phyloP scores from a whole-genome alignment of 2,329 filamentous ascomycete species.

The Lecanicillium sp. region DNA sequence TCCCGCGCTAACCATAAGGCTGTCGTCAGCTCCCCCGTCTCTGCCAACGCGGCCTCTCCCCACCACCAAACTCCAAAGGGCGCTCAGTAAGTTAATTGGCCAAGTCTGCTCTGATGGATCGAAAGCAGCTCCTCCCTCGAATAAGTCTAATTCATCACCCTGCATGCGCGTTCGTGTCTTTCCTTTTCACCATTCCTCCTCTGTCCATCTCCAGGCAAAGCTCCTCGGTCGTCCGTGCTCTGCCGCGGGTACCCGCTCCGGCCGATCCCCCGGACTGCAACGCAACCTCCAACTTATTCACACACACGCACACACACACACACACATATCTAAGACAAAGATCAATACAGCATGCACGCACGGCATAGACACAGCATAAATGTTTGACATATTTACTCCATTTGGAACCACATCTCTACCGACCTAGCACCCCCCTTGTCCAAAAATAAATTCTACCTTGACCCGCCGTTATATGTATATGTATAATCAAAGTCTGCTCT shows the following conservation, averaged over 20 bases:
- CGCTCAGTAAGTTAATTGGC: too few relatives aligned
- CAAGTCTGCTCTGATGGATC: too few relatives aligned
- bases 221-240: too few relatives aligned
- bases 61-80: neutral
- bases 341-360: neutral
- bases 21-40: conserved; percentile 11
- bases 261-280: neutral
- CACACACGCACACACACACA: neutral
- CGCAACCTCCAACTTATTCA: neutral
- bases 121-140: too few relatives aligned
- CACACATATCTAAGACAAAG: neutral
- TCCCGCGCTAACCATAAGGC: conserved; percentile 9
- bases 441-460: too few relatives aligned
- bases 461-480: conserved; percentile 8
- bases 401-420: too few relatives aligned
- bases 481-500: conserved; percentile 2
- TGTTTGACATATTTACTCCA: neutral
- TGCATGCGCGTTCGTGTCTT: conserved; percentile 4
- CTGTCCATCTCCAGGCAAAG: too few relatives aligned
- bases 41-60: conserved; percentile 8
- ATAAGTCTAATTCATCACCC: neutral
- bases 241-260: conserved; percentile 9
- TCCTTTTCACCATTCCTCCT: too few relatives aligned
- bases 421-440: too few relatives aligned
- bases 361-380: neutral